A percentile compares a stretch with the other conserved stretches of the same genome.
Evolutionary conservation across 306 rosid species (phyloP).

Genomic region (Notholithocarpus densiflorus): DNA sequence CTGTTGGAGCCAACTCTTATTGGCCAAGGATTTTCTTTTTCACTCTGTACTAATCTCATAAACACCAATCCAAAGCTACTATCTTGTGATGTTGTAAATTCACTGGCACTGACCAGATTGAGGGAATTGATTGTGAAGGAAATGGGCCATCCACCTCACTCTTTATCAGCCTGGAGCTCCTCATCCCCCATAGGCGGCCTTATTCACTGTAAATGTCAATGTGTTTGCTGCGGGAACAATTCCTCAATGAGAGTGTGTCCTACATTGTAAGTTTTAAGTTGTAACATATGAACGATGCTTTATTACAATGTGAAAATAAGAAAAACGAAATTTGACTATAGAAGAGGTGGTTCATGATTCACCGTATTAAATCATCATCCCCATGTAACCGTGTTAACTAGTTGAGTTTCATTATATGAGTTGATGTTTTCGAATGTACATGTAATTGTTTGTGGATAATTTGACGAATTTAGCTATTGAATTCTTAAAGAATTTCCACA

Average conservation of each 20-base stretch:
- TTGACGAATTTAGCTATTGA: not conserved
- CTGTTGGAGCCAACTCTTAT: not conserved
- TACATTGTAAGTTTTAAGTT: slow-evolving; percentile 15
- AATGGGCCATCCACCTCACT: slow-evolving; percentile 68
- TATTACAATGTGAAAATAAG: not conserved
- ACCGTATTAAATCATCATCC: not conserved
- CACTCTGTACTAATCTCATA: no score
- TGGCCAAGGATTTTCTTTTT: not conserved
- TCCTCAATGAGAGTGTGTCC: slow-evolving; percentile 32
- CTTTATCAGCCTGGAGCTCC: slow-evolving; percentile 73
- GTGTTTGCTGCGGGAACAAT: slow-evolving; percentile 15
- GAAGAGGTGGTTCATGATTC: not conserved
- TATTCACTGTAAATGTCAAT: slow-evolving; percentile 31
- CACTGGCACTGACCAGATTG: slow-evolving; percentile 33
- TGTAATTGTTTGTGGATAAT: not conserved
- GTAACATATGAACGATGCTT: slow-evolving; percentile 8
- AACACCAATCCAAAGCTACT: not conserved
- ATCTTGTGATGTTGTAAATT: not conserved
- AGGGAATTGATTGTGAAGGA: slow-evolving; percentile 56
- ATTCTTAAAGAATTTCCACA: slow-evolving; percentile 12
- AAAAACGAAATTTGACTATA: not conserved
- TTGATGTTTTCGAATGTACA: slow-evolving; percentile 13
- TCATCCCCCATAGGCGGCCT: slow-evolving; percentile 61
- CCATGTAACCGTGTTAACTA: not conserved
- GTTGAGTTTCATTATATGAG: not conserved